Evolutionary conservation across 208 protist genomes (phyloP), one percentile per base, ranked within the genome.

Genomic region (Vickermania ingenoplastis): DNA sequence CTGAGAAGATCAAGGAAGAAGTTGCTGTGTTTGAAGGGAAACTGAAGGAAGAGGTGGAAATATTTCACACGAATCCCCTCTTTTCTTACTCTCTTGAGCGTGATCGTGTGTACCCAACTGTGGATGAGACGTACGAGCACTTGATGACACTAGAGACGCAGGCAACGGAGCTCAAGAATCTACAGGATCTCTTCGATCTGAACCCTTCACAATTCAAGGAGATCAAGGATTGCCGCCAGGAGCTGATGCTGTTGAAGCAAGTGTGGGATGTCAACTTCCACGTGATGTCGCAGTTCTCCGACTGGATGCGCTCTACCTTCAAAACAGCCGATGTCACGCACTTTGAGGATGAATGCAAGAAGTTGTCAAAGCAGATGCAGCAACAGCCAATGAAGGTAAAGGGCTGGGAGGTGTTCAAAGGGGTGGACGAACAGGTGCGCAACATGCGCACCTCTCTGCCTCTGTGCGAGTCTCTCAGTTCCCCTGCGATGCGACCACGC

Each of bases 141-240:
- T 81, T 97, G 45, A 78, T 84, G 64, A 79, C 75, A 1, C 77
- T 97, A 41, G 94, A 98, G 69, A 31, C 75, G 21, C 77, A 97
- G 63, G 96, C 88, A 27, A 84, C 77, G 49, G 79, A 86, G 29
- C 67, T 98, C 29, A 81, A 93, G 56, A 87, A 96, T 57, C 67
- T 96, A 29, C 89, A 98, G 66, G 91, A 97, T 59, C 78, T 98
- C 14, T 97, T 98, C 66, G 96, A 98, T 66, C 70, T 98, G 48
- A 86, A 81, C 28, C 69, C 83, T 17, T 95, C 93, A 22, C 90
- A 97, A 41, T 96, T 95, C 59, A 92, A 96, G 59, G 81, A 86
- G 64, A 90, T 98, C 58, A 76, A 84, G 30, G 89, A 95, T 49
- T 97, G 90, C 61, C 79, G 92, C 1, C 78, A 93, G 64, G 89